Conservation (phyloP, 305 asterid species). For the Fraxinus latifolia region DNA sequence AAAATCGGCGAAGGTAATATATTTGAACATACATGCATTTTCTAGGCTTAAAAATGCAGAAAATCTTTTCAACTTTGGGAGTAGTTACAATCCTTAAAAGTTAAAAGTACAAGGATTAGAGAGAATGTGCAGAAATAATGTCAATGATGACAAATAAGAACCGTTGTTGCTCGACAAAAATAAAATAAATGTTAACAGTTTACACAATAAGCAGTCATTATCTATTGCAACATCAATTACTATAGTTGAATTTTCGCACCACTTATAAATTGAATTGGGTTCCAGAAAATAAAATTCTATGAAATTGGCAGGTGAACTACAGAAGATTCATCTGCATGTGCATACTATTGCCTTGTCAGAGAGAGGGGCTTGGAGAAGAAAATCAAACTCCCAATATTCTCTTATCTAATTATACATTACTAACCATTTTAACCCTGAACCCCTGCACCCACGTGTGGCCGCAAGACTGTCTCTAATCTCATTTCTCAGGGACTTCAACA, state of each 20-base stretch:
- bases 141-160: neutral
- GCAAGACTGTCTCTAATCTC: neutral
- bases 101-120: neutral
- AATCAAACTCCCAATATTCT: neutral
- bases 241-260: neutral
- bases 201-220: neutral
- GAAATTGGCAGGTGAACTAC: too few species aligned
- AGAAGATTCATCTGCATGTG: too few species aligned
- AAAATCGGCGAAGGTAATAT: neutral
- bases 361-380: neutral
- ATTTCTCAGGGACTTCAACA: neutral
- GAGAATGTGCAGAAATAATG: neutral
- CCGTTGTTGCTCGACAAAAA: neutral
- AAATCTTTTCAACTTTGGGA: neutral
- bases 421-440: neutral
- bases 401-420: neutral
- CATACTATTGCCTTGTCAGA: neutral
- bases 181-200: neutral
- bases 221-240: neutral
- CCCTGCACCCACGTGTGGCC: neutral
- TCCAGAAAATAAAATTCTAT: too few species aligned
- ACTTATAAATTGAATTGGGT: too few species aligned
- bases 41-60: neutral
- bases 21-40: neutral
- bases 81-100: neutral